Conservation (phyloP, 2,329 filamentous ascomycete species). For the Didymella arachidicola region DNA sequence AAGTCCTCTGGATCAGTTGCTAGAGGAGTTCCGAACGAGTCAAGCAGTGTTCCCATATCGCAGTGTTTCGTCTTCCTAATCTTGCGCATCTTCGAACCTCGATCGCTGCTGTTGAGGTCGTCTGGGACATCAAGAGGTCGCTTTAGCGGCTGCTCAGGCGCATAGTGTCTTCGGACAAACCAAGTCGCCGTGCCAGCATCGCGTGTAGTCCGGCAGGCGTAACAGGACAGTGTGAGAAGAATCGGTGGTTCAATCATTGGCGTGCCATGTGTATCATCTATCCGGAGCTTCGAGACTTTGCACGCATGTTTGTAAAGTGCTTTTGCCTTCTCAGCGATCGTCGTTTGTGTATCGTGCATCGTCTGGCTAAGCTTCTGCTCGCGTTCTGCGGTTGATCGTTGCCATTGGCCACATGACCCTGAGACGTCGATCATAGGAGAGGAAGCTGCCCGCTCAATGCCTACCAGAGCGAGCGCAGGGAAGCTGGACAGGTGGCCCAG, state of each 20-base stretch:
- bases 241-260: neutral
- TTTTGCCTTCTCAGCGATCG: conserved; percentile 2
- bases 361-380: neutral
- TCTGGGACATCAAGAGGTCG: neutral
- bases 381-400: neutral
- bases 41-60: conserved; percentile 27
- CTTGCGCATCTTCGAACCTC: conserved; percentile 25
- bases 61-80: conserved; percentile 21
- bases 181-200: neutral
- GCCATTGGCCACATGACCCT: neutral
- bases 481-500: neutral
- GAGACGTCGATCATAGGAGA: neutral
- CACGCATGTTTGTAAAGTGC: neutral
- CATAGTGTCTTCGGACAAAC: conserved; percentile 2
- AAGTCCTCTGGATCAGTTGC: neutral
- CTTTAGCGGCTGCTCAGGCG: neutral
- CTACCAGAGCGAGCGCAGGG: conserved; percentile 1
- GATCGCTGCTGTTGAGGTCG: too few relatives aligned
- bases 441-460: neutral
- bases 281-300: neutral
- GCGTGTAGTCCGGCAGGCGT: neutral
- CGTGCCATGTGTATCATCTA: neutral
- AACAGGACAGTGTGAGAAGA: conserved; percentile 5
- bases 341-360: neutral
- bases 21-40: conserved; percentile 10